Evolutionary conservation across 768 basidiomycete genomes (phyloP), one percentile per base, ranked within the genome.

Genomic region (Lentinula aciculospora): DNA sequence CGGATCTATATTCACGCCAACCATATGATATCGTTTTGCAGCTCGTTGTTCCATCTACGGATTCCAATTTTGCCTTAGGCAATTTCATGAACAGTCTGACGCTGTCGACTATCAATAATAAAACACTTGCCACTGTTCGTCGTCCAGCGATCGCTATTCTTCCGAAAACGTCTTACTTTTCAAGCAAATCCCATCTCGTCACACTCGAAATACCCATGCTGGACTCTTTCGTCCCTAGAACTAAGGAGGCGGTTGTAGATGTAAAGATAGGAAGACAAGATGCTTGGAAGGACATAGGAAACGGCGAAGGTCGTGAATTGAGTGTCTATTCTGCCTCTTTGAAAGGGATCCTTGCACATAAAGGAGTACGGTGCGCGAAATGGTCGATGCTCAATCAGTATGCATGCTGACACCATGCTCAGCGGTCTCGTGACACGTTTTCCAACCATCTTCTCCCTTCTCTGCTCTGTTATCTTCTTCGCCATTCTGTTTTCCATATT

Each of bases 81-180:
- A 94, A 94, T 68, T 94, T 93, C 69, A 94, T 94, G 92, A 74
- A 83, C 4, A 79, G 76, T 44, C 67, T 93, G 34, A 83, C 78
- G 1, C 70, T 94, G 27, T 74, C 72, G 2, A 84, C 85, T 0
- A 63, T 75, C 28, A 76, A 77, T 17, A 92, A 92, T 68, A 81
- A 78, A 64, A 87, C 89, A 5, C 71, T 94, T 25, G 69, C 73
- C 3, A 71, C 76, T 15, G 74, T 82, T 56, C 84, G 89, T 60
- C 78, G 81, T 60, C 82, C 91, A 10, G 78, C 86, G 15, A 81
- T 91, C 34, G 78, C 79, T 10, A 65, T 84, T 8, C 80, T 79
- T 27, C 74, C 75, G 8, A 68, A 67, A 58, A 69, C 76, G 51
- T 65, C 67, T 12, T 73, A 76, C 60, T 65, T 81, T 34, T 76